phyloP scores from a whole-genome alignment of 371 early-diverging fungal genomes.

The Saksenaea vasiformis region DNA sequence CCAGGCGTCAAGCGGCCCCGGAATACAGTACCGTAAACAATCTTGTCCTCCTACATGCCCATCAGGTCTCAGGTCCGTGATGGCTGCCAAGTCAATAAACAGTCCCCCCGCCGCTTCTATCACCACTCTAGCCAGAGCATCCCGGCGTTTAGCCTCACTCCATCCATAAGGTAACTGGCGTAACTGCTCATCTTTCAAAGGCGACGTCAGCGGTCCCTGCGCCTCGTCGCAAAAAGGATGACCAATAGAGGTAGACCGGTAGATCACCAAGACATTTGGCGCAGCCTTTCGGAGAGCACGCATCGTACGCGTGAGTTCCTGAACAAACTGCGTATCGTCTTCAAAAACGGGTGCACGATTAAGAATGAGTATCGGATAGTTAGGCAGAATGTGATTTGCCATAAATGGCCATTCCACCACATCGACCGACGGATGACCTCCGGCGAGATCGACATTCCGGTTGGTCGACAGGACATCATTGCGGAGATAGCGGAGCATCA shows the following conservation, averaged over 20 bases:
- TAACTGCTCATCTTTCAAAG: slow-evolving; percentile 33
- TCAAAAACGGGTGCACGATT: slow-evolving; percentile 50
- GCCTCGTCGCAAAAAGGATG: slow-evolving; percentile 51
- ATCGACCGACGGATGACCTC: slow-evolving; percentile 40
- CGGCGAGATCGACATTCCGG: slow-evolving; percentile 33
- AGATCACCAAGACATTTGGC: slow-evolving; percentile 51
- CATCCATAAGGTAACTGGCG: slow-evolving; percentile 54
- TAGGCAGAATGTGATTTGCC: slow-evolving; percentile 28
- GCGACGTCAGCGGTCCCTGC: slow-evolving; percentile 30
- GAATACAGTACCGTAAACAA: slow-evolving; percentile 64
- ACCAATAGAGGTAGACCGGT: slow-evolving; percentile 50
- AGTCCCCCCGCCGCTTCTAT: slow-evolving; percentile 62
- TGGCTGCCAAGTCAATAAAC: slow-evolving; percentile 55
- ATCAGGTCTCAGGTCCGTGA: slow-evolving; percentile 56
- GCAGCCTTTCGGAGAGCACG: slow-evolving; percentile 39
- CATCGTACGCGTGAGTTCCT: slow-evolving; percentile 50
- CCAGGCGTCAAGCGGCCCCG: slow-evolving; percentile 63
- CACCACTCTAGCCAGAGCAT: slow-evolving; percentile 55
- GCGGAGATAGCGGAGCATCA: slow-evolving; percentile 47
- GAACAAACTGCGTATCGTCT: slow-evolving; percentile 45
- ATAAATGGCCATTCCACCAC: slow-evolving; percentile 56
- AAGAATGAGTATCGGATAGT: slow-evolving; percentile 52
- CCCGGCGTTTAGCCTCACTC: slow-evolving; percentile 55
- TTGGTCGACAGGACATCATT: slow-evolving; percentile 57
- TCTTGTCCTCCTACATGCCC: slow-evolving; percentile 63